These are phyloP conservation scores for Rubia peregrina DNA, from an alignment of 305 asterid species.

Conservation along the genomic window DNA sequence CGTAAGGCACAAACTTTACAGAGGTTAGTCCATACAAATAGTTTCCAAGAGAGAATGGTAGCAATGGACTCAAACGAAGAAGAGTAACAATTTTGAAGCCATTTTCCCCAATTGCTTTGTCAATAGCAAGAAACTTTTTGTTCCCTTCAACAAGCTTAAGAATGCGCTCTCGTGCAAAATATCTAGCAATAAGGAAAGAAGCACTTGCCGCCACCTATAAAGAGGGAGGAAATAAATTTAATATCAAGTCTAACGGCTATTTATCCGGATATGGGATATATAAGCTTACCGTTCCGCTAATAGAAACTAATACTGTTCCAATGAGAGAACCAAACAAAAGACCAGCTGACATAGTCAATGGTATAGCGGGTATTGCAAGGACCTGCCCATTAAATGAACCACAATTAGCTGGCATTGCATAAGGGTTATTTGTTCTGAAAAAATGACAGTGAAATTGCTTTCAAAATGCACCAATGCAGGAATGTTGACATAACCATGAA, in stretches of 20 bases:
- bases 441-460: background rate
- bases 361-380: slow-evolving; percentile 95
- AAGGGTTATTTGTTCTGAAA: background rate
- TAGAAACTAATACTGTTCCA: slow-evolving; percentile 89
- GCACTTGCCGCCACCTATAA: slow-evolving; percentile 87
- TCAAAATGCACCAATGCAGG: background rate
- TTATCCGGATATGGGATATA: background rate
- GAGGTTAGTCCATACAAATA: slow-evolving; percentile 94
- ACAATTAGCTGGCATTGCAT: background rate
- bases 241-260: slow-evolving; percentile 2
- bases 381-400: slow-evolving; percentile 39
- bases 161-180: slow-evolving; percentile 95
- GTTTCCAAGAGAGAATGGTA: slow-evolving; percentile 93
- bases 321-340: slow-evolving; percentile 79
- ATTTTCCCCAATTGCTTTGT: slow-evolving; percentile 94
- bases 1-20: slow-evolving; percentile 80
- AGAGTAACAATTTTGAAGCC: slow-evolving; percentile 91
- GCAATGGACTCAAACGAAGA: slow-evolving; percentile 97
- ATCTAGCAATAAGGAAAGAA: slow-evolving; percentile 91
- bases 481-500: background rate
- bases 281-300: slow-evolving; percentile 83
- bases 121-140: slow-evolving; percentile 88
- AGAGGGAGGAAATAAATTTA: slow-evolving; percentile 16
- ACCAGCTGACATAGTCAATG: slow-evolving; percentile 98
- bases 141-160: slow-evolving; percentile 95